Evolutionary conservation across 2,329 filamentous ascomycete species (phyloP).

Genomic region (Aspergillus cejpii): DNA sequence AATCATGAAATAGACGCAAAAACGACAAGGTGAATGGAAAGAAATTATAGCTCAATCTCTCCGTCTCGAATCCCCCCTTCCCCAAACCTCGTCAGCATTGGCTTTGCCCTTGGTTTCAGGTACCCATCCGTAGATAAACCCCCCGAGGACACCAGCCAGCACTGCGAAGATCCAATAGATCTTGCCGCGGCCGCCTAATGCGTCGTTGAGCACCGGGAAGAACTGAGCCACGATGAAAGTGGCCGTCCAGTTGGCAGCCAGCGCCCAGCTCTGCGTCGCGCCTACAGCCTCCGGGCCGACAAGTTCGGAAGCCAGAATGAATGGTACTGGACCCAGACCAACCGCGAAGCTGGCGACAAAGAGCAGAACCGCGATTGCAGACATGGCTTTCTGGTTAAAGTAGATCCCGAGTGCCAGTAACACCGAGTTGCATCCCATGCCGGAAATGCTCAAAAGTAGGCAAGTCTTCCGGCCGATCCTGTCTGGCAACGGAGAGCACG

Average conservation of each 20-base stretch:
- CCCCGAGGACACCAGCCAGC: constrained; percentile 60
- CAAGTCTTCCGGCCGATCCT: constrained; percentile 81
- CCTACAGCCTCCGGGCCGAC: constrained; percentile 87
- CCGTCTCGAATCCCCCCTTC: constrained; percentile 43
- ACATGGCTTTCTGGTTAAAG: constrained; percentile 63
- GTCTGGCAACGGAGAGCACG: constrained; percentile 78
- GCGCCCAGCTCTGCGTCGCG: constrained; percentile 79
- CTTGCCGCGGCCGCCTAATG: constrained; percentile 69
- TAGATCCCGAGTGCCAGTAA: constrained; percentile 75
- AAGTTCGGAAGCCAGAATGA: constrained; percentile 86
- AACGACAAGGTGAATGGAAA: too few species aligned
- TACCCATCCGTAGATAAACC: constrained; percentile 67
- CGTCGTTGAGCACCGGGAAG: constrained; percentile 78
- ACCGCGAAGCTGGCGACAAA: constrained; percentile 89
- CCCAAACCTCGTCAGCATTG: constrained; percentile 87
- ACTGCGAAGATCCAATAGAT: constrained; percentile 88
- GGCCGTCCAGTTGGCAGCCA: constrained; percentile 81
- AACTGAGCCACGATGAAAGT: constrained; percentile 93
- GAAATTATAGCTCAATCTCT: constrained; percentile 28
- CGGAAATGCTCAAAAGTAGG: constrained; percentile 71
- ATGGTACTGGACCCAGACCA: constrained; percentile 87
- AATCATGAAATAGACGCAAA: too few species aligned
- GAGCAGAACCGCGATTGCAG: constrained; percentile 69
- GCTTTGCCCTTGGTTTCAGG: constrained; percentile 85
- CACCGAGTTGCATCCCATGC: constrained; percentile 74